phyloP scores from a whole-genome alignment of 352 stramenopile genomes.

The Pythium apleroticum region DNA sequence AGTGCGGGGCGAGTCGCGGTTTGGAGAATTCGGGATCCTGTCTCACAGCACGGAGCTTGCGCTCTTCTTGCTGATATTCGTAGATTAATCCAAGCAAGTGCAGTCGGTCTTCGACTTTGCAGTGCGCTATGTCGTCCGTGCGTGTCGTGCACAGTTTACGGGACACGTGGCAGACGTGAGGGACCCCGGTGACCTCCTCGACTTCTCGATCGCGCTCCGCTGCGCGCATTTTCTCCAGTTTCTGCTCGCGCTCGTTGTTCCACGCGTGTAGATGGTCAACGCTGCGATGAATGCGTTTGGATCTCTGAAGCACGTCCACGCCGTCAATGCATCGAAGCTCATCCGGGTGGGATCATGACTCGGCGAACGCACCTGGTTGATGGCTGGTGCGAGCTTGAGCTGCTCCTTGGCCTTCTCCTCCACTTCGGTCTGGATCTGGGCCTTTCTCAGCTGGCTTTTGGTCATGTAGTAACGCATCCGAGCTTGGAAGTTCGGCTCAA shows the following conservation, averaged over 20 bases:
- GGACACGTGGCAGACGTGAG: constrained; percentile 28
- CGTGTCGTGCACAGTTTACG: constrained; percentile 35
- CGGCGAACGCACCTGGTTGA: constrained; percentile 47
- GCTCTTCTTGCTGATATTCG: constrained; percentile 64
- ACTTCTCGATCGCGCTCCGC: constrained; percentile 34
- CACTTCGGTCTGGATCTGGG: constrained; percentile 44
- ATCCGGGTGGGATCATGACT: neutral
- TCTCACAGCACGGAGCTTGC: constrained; percentile 21
- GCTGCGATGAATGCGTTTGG: constrained; percentile 52
- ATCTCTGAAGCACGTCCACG: constrained; percentile 38
- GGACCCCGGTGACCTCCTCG: constrained; percentile 33
- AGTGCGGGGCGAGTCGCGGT: constrained; percentile 54
- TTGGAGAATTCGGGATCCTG: constrained; percentile 20
- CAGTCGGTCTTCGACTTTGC: constrained; percentile 69
- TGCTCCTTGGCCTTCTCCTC: constrained; percentile 31
- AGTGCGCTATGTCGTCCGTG: constrained; percentile 51
- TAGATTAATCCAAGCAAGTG: constrained; percentile 72
- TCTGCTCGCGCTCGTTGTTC: constrained; percentile 58
- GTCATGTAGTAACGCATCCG: constrained; percentile 53
- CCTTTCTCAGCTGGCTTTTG: constrained; percentile 42
- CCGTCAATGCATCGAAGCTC: neutral
- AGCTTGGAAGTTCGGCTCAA: constrained; percentile 62
- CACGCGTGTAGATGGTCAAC: constrained; percentile 66
- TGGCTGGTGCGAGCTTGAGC: constrained; percentile 37
- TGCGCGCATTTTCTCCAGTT: constrained; percentile 44